phyloP scores from a whole-genome alignment of 2,329 filamentous ascomycete species.

The Nigrospora oryzae region DNA sequence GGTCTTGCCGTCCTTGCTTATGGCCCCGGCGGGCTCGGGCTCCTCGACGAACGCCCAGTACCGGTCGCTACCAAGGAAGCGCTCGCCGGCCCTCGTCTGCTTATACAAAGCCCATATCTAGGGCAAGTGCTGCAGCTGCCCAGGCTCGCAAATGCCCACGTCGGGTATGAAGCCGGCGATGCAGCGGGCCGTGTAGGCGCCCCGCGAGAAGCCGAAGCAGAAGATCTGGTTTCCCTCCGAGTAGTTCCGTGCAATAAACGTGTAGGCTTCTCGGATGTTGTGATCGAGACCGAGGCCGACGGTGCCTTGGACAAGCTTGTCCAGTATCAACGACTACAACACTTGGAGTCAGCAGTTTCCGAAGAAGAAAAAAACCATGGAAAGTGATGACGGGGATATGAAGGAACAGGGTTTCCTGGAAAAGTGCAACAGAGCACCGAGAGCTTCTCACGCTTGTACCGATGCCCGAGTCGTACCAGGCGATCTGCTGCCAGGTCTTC shows the following conservation, averaged over 20 bases:
- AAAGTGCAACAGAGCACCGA: no score
- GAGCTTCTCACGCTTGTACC: conserved; percentile 24
- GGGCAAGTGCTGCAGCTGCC: conserved; percentile 7
- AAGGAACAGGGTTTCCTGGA: no score
- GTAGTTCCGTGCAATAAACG: conserved; percentile 28
- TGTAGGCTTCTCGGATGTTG: conserved; percentile 21
- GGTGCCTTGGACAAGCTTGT: conserved; percentile 7
- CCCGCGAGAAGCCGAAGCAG: no score
- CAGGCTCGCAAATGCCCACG: conserved; percentile 5
- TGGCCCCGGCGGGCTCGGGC: not conserved
- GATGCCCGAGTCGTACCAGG: conserved; percentile 14
- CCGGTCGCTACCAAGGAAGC: conserved; percentile 1
- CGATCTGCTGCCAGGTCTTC: conserved; percentile 16
- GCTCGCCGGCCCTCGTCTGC: not conserved
- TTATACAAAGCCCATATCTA: conserved; percentile 1
- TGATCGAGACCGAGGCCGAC: conserved; percentile 3
- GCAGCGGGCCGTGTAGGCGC: no score
- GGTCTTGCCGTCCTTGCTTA: not conserved
- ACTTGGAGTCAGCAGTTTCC: no score
- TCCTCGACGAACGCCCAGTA: conserved; percentile 3
- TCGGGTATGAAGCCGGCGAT: no score
- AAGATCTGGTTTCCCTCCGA: conserved; percentile 20
- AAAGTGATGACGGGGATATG: no score
- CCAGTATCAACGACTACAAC: conserved; percentile 18
- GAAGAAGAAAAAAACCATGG: no score